Evolutionary conservation across 2,329 filamentous ascomycete species (phyloP), one percentile per base, ranked within the genome.

Genomic region (Fusarium sp.): DNA sequence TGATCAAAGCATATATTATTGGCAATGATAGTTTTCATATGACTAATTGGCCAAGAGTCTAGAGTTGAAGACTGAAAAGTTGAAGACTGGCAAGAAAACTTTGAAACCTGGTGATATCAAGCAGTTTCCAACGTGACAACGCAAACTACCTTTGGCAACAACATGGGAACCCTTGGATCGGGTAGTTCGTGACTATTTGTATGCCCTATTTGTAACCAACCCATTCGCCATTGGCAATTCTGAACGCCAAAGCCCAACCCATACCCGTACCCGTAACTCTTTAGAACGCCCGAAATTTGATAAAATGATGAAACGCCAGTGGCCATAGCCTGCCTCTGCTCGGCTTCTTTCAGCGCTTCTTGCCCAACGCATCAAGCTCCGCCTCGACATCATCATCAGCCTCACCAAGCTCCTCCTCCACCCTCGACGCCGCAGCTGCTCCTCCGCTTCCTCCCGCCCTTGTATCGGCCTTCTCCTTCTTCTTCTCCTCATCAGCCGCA

Each of bases 381-480:
- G 76, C 82, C 71, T 83, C 75, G 26, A 75, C 78, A 74, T 86
- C 85, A 71, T 87, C 85, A 67, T 87, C 85, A 4, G 77, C 84
- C 72, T 85, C 85, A 6, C 84, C 84, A 49, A 86, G 68, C 67
- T 85, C 85, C 78, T 87, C 84, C 70, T 87, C 85, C 9, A 78
- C 80, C 43, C 70, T 77, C 53, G 58, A 63, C 16, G 46, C 74
- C 39, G 68, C 56, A 39, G 54, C 26, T 59, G 26, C 48, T 23
- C 10, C 59, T n/a, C 85, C 84, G 8, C 79, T 80, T 26, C 79
- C 80, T 26, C 70, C 76, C 38, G 37, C 73, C 41, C 62, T 68
- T 6, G 66, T 49, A 33, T 74, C 74, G 0, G 54, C 38, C 68
- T 79, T 80, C 24, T 79, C 78, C 50, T 74, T 75, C 61, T 69